A percentile compares a stretch with the other conserved stretches of the same genome.
phyloP scores from a whole-genome alignment of 495 filamentous ascomycete species.

The Corynascus novoguineensis region DNA sequence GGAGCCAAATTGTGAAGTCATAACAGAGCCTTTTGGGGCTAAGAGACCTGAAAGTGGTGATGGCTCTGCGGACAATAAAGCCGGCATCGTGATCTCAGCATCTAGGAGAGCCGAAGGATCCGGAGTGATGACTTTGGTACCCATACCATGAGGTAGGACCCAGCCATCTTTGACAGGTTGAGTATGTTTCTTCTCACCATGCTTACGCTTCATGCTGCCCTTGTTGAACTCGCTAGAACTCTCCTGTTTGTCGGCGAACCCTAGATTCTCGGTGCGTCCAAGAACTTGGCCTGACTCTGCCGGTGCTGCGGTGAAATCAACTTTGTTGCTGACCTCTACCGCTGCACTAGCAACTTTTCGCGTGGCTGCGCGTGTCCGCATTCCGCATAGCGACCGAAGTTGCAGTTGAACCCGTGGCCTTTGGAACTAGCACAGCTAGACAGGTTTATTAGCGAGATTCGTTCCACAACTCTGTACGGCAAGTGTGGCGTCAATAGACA shows the following conservation, averaged over 20 bases:
- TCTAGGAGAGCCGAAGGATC: background rate
- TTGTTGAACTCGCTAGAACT: background rate
- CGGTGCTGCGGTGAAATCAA: background rate
- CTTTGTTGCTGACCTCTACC: background rate
- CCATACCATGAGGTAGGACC: slow-evolving; percentile 41
- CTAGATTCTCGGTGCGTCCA: background rate
- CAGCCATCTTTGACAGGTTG: slow-evolving; percentile 29
- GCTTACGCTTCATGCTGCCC: slow-evolving; percentile 9
- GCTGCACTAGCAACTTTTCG: slow-evolving; percentile 7
- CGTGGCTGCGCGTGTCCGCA: slow-evolving; percentile 14
- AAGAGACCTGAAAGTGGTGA: too few species aligned
- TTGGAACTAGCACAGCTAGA: background rate
- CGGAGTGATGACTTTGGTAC: slow-evolving; percentile 7
- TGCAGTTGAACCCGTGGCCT: background rate
- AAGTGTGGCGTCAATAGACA: too few species aligned
- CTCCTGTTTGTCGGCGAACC: background rate
- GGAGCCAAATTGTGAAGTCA: background rate
- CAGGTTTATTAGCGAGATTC: background rate
- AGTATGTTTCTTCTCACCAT: slow-evolving; percentile 5
- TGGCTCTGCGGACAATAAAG: background rate
- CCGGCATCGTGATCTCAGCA: background rate
- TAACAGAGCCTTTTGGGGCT: background rate
- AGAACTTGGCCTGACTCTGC: background rate
- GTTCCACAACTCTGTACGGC: too few species aligned
- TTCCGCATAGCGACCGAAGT: background rate